A percentile compares a stretch with the other conserved stretches of the same genome.
These are phyloP conservation scores for Mortierella hygrophila DNA, from an alignment of 192 early-diverging fungal genomes.

Conservation along the genomic window DNA sequence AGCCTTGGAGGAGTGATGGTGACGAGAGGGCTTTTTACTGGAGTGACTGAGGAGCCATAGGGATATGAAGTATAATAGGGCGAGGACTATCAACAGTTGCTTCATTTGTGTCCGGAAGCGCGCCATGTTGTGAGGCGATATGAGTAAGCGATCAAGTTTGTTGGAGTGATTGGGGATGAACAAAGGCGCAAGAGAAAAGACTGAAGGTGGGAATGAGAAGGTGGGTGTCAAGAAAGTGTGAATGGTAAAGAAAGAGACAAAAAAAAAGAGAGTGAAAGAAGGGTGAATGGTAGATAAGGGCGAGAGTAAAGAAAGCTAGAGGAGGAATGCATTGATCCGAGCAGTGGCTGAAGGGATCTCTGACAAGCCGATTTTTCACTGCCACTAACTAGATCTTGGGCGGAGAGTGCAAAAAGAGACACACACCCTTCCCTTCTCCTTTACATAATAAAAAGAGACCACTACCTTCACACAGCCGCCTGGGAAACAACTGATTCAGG, in stretches of 20 bases:
- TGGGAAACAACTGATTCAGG: background rate
- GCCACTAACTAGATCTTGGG: no score
- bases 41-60: constrained; percentile 10
- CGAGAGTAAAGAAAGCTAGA: no score
- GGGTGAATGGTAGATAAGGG: no score
- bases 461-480: background rate
- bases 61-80: constrained; percentile 1
- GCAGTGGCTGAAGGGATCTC: background rate
- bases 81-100: constrained; percentile 3
- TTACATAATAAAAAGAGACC: background rate
- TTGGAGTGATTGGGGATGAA: no score
- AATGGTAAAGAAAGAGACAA: background rate
- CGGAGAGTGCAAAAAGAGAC: no score
- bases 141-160: background rate
- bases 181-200: background rate
- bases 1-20: constrained; percentile 1
- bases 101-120: constrained; percentile 19
- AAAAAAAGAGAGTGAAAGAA: background rate
- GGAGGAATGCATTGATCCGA: no score
- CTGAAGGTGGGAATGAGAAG: background rate
- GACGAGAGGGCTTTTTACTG: constrained; percentile 11
- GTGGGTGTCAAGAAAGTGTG: background rate
- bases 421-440: background rate
- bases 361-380: no score
- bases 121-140: background rate